Evolutionary conservation across 2,329 filamentous ascomycete genomes (phyloP).

Genomic region (Botrytis byssoidea): DNA sequence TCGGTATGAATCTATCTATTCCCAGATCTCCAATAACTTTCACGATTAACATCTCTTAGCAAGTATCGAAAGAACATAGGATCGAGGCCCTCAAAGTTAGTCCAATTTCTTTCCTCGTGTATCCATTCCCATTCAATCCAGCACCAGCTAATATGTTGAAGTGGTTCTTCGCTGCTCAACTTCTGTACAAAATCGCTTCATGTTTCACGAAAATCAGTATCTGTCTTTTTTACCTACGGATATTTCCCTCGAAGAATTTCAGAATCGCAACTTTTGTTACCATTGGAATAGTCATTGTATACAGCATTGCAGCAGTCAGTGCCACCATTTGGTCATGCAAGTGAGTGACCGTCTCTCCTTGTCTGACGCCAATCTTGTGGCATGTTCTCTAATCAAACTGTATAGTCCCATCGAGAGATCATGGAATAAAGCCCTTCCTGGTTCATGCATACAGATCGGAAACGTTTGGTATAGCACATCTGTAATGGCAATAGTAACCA

Average conservation of each 20-base stretch:
- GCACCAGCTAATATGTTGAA: constrained; percentile 1
- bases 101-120: not conserved
- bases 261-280: constrained; percentile 12
- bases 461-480: constrained; percentile 54
- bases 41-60: not conserved
- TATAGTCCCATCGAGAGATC: not conserved
- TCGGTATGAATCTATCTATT: not conserved
- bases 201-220: constrained; percentile 1
- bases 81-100: not conserved
- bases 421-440: constrained; percentile 22
- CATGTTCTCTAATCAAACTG: not conserved
- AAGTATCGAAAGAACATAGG: not conserved
- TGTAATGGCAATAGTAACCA: constrained; percentile 63
- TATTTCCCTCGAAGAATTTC: constrained; percentile 16
- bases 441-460: constrained; percentile 9
- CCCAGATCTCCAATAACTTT: not conserved
- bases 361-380: not conserved
- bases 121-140: not conserved
- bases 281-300: not conserved
- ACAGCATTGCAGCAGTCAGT: not conserved
- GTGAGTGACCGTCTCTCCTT: not conserved
- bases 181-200: constrained; percentile 29
- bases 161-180: constrained; percentile 29
- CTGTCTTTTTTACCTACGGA: not conserved
- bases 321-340: constrained; percentile 7